These are phyloP conservation scores for Thelonectria olida DNA, from an alignment of 2,329 filamentous ascomycete genomes.

Conservation along the genomic window DNA sequence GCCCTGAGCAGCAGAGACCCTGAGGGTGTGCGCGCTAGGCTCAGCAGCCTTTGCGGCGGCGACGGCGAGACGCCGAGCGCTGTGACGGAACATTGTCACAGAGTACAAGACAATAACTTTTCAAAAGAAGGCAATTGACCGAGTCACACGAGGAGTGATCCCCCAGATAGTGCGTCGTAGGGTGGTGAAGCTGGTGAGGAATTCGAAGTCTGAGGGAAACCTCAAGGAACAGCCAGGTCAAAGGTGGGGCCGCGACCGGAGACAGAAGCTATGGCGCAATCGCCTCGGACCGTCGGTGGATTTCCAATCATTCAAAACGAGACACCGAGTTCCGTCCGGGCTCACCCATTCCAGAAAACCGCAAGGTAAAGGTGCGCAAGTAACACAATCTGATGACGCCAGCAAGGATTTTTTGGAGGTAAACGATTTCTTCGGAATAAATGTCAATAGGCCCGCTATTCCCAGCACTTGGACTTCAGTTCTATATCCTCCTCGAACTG, in stretches of 20 bases:
- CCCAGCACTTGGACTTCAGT: too few species aligned
- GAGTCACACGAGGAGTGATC: background rate
- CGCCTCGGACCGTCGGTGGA: conserved; percentile 35
- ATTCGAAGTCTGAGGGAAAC: conserved; percentile 10
- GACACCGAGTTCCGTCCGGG: conserved; percentile 36
- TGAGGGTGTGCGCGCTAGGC: conserved; percentile 69
- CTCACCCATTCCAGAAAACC: background rate
- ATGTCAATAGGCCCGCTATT: too few species aligned
- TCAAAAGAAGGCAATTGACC: conserved; percentile 26
- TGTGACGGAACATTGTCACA: conserved; percentile 72
- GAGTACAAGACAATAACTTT: conserved; percentile 10
- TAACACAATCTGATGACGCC: too few species aligned
- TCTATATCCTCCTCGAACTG: too few species aligned
- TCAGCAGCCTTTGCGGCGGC: conserved; percentile 57
- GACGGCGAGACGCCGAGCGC: conserved; percentile 72
- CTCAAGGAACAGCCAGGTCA: background rate
- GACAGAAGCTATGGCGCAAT: conserved; percentile 40
- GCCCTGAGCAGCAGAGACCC: conserved; percentile 82
- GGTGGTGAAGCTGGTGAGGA: conserved; percentile 24
- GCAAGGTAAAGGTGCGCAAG: background rate
- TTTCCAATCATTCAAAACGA: conserved; percentile 9
- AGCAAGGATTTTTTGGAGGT: too few species aligned
- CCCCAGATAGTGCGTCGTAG: conserved; percentile 20
- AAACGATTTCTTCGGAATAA: too few species aligned
- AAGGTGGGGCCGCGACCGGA: conserved; percentile 42